Conservation (phyloP, 192 early-diverging fungal species). For the Coemansia biformis region DNA sequence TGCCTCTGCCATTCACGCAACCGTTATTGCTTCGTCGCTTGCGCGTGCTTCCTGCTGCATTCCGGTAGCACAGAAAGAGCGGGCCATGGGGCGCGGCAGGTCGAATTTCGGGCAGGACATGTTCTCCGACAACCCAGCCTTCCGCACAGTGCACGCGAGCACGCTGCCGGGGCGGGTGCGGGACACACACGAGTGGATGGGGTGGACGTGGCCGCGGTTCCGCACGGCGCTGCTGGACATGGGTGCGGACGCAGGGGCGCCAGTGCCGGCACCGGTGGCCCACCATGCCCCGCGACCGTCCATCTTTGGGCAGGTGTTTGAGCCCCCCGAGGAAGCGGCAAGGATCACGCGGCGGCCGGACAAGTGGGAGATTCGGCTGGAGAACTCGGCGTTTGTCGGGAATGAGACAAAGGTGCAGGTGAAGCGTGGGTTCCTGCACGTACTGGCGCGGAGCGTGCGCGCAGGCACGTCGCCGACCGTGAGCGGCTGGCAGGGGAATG, state of each 20-base stretch:
- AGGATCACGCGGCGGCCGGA: slow-evolving; percentile 12
- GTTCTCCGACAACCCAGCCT: slow-evolving; percentile 18
- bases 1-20: too few species aligned
- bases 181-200: slow-evolving; percentile 11
- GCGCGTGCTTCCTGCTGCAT: too few species aligned
- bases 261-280: not conserved
- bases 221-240: not conserved
- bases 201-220: slow-evolving; percentile 17
- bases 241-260: too few species aligned
- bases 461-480: not conserved
- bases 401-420: slow-evolving; percentile 19
- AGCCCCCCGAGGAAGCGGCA: slow-evolving; percentile 9
- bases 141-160: slow-evolving; percentile 27
- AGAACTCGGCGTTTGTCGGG: slow-evolving; percentile 19
- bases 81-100: slow-evolving; percentile 15
- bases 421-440: slow-evolving; percentile 11
- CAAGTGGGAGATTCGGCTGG: slow-evolving; percentile 15
- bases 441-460: slow-evolving; percentile 7
- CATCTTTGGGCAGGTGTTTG: slow-evolving; percentile 16
- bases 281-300: slow-evolving; percentile 2
- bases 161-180: slow-evolving; percentile 26
- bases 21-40: too few species aligned
- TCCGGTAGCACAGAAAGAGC: not conserved
- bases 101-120: slow-evolving; percentile 45
- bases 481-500: slow-evolving; percentile 3